These are phyloP conservation scores for Inonotus hispidus DNA, from an alignment of 1,284 basidiomycete genomes.

Conservation along the genomic window DNA sequence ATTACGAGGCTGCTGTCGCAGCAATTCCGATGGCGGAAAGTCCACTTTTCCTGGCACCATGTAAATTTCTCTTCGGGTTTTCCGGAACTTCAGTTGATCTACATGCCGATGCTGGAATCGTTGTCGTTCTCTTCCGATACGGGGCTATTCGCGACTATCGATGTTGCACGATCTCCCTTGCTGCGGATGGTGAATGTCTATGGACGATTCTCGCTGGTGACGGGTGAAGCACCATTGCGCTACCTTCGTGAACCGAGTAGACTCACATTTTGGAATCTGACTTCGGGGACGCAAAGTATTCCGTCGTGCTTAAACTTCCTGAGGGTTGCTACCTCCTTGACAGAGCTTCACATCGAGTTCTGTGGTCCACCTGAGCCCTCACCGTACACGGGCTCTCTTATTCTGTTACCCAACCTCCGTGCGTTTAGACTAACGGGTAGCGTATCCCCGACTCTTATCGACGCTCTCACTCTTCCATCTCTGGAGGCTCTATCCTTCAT, in stretches of 20 bases:
- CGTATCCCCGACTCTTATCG: neutral
- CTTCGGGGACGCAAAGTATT: neutral
- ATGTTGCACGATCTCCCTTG: neutral
- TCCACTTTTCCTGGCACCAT: neutral
- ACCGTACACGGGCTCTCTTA: neutral
- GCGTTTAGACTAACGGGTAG: neutral
- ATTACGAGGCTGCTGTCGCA: neutral
- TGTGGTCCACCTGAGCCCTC: neutral
- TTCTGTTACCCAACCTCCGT: neutral
- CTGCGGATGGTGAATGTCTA: neutral
- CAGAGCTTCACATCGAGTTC: neutral
- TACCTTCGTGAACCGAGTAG: neutral
- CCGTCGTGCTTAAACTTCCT: neutral
- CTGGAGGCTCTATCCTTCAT: neutral
- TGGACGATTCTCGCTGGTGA: neutral
- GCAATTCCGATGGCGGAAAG: neutral
- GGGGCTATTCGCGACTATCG: neutral
- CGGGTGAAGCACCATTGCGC: neutral
- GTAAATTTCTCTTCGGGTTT: neutral
- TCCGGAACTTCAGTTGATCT: neutral
- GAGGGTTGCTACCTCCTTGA: neutral
- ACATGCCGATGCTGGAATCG: neutral
- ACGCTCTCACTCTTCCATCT: neutral
- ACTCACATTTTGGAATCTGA: neutral
- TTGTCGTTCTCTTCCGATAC: neutral